Conservation (phyloP, 257 asterid species). For the Solanum chiquidenum region DNA sequence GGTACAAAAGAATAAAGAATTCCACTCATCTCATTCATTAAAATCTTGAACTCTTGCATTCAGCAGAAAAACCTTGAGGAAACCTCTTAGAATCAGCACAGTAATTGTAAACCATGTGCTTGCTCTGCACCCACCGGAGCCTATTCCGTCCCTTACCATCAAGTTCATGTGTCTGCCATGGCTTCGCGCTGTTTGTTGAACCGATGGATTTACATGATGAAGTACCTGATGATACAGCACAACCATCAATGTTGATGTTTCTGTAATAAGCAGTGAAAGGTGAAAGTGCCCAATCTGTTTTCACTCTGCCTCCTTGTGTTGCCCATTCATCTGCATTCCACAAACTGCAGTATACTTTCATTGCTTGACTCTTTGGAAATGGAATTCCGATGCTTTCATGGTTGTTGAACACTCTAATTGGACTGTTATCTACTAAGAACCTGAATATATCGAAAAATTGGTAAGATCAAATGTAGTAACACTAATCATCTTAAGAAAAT, state of each 20-base stretch:
- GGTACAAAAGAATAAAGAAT: slow-evolving; percentile 2
- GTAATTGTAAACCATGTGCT: slow-evolving; percentile 9
- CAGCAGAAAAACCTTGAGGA: slow-evolving; percentile 3
- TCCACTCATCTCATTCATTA: neutral
- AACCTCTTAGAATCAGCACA: slow-evolving; percentile 12
- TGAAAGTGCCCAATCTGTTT: neutral
- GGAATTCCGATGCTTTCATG: slow-evolving; percentile 1
- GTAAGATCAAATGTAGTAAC: neutral
- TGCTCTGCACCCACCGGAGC: slow-evolving; percentile 10
- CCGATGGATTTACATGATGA: neutral
- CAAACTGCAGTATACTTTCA: neutral
- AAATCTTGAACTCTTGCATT: slow-evolving; percentile 13
- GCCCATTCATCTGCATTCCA: slow-evolving; percentile 6
- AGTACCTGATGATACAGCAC: neutral
- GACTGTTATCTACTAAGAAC: neutral
- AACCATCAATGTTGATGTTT: slow-evolving; percentile 2
- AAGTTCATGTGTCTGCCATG: slow-evolving; percentile 10
- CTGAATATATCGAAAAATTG: neutral
- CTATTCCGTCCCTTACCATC: slow-evolving; percentile 12
- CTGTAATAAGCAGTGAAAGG: slow-evolving; percentile 1
- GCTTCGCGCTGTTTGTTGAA: neutral
- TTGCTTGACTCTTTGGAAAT: neutral
- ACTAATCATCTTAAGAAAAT: too few relatives aligned
- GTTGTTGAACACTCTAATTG: slow-evolving; percentile 1
- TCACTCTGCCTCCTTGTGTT: neutral